phyloP scores from a whole-genome alignment of 2,329 filamentous ascomycete genomes.

The Scytalidium sp. region DNA sequence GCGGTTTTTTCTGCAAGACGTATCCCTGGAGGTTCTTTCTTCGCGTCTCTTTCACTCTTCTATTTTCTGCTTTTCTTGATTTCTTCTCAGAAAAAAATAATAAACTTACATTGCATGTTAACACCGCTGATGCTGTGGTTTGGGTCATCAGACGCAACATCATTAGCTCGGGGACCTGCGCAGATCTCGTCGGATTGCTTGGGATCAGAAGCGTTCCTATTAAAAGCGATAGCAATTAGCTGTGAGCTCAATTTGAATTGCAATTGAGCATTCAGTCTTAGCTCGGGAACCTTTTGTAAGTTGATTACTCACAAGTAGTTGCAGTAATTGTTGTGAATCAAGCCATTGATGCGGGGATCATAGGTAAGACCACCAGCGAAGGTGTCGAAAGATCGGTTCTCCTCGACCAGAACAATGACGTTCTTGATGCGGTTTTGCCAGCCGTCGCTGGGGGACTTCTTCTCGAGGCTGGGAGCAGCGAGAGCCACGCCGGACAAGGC shows the following conservation, averaged over 20 bases:
- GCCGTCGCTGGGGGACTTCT: slow-evolving; percentile 9
- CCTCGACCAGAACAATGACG: slow-evolving; percentile 43
- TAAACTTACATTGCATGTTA: slow-evolving; percentile 33
- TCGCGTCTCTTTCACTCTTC: too few species aligned
- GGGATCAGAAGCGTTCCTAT: slow-evolving; percentile 24
- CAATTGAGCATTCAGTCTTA: slow-evolving; percentile 6
- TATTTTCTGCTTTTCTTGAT: too few species aligned
- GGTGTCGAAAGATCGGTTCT: slow-evolving; percentile 37
- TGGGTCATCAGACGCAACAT: slow-evolving; percentile 38
- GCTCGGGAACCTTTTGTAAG: background rate
- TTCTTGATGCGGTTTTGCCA: slow-evolving; percentile 42
- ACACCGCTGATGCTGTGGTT: slow-evolving; percentile 39
- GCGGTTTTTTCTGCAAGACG: background rate
- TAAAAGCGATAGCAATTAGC: background rate
- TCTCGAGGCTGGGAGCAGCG: slow-evolving; percentile 11
- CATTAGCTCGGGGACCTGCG: slow-evolving; percentile 32
- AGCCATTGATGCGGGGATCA: slow-evolving; percentile 32
- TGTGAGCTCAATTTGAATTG: background rate
- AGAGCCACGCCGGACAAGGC: slow-evolving; percentile 17
- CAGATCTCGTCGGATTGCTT: slow-evolving; percentile 29
- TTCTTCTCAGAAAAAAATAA: too few species aligned
- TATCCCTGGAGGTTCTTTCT: too few species aligned
- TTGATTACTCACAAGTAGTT: slow-evolving; percentile 32
- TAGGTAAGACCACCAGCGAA: slow-evolving; percentile 38
- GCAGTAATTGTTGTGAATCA: slow-evolving; percentile 33